A percentile compares a stretch with the other conserved stretches of the same genome.
phyloP scores from a whole-genome alignment of 2,329 filamentous ascomycete genomes.

The Aspergillus sp. region DNA sequence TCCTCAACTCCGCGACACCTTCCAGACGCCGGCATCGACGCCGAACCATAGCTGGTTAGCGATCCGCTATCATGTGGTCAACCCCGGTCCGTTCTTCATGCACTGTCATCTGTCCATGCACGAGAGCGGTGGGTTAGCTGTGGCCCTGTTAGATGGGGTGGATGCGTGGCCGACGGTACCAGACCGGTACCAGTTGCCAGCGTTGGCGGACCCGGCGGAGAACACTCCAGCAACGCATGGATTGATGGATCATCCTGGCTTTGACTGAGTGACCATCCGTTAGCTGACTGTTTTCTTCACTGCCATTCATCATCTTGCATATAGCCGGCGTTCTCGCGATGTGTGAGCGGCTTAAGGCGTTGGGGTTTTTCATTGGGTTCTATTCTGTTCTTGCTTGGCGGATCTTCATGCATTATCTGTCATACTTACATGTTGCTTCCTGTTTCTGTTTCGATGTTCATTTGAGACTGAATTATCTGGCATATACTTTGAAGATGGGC shows the following conservation, averaged over 20 bases:
- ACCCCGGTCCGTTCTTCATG: constrained; percentile 51
- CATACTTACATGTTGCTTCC: no score
- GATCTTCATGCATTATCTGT: no score
- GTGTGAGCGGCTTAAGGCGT: no score
- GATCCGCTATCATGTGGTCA: constrained; percentile 49
- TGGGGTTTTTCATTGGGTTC: no score
- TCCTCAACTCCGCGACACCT: constrained; percentile 47
- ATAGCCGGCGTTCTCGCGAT: no score
- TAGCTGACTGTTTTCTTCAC: no score
- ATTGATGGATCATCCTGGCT: neutral
- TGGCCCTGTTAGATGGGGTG: constrained; percentile 51
- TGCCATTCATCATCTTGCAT: no score
- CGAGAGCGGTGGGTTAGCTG: constrained; percentile 50
- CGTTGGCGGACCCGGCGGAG: neutral
- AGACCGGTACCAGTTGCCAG: constrained; percentile 14
- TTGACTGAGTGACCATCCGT: neutral
- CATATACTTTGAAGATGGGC: no score
- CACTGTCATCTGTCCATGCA: constrained; percentile 56
- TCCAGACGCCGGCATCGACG: constrained; percentile 31
- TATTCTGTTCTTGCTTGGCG: no score
- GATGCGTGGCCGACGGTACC: constrained; percentile 48
- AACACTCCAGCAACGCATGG: neutral
- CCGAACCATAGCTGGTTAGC: constrained; percentile 43
- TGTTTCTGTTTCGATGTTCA: no score
- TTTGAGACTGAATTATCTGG: no score